Percentiles rank a stretch among this genome's conserved stretches.
Evolutionary conservation across 306 rosid species (phyloP).

Genomic region (Quercus alba): DNA sequence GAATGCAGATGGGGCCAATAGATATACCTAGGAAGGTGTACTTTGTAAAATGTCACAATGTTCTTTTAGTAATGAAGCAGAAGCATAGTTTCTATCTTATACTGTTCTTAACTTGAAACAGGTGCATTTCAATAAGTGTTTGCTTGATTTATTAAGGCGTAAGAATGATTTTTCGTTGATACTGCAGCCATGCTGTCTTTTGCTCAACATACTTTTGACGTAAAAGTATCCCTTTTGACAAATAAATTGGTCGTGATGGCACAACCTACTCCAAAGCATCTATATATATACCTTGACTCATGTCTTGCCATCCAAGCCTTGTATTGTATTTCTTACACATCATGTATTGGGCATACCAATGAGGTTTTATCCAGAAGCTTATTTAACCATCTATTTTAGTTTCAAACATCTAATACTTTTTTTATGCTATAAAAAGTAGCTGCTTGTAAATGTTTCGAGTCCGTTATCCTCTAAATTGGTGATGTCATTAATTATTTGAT

Average conservation of each 20-base stretch:
- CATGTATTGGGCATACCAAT: not conserved
- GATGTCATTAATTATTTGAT: not conserved
- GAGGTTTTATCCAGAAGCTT: not conserved
- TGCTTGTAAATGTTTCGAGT: not conserved
- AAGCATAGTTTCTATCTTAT: not conserved
- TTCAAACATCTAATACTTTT: not conserved
- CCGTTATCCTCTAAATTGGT: not conserved
- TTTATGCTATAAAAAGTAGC: not conserved
- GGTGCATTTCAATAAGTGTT: not conserved
- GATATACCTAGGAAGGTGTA: slow-evolving; percentile 6
- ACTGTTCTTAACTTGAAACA: not conserved
- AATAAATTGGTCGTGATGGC: too few relatives aligned
- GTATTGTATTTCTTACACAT: not conserved
- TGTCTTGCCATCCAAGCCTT: not conserved
- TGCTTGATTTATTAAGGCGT: not conserved
- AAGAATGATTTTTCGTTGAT: not conserved
- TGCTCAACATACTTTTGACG: not conserved
- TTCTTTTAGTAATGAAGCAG: not conserved
- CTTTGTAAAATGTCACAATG: not conserved
- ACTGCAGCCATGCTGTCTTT: not conserved
- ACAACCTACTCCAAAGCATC: not conserved
- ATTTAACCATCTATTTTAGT: not conserved
- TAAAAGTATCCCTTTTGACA: too few relatives aligned
- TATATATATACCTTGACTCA: not conserved
- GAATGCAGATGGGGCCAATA: slow-evolving; percentile 13